Evolutionary conservation across 805 yeast species (phyloP), one percentile per base, ranked within the genome.

Genomic region (Maudiozyma bulderi): DNA sequence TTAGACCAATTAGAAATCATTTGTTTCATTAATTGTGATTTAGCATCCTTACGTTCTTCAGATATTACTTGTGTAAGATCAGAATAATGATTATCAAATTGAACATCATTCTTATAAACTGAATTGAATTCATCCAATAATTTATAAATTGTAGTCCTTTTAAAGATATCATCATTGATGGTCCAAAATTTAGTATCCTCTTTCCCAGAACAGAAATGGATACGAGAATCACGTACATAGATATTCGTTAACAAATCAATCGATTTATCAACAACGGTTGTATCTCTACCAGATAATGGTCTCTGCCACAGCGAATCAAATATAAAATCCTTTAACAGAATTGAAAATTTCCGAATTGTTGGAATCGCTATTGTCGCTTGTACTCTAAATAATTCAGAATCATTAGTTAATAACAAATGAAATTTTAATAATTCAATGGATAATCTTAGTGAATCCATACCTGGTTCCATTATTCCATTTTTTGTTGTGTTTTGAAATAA

Each of bases 181-280:
- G 33, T 38, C 52, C 52, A 50, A 38, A 47, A 50, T 13, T 29
- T 15, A 3, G 32, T 15, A 41, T 40, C n/a, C 7, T 13, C n/a
- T 9, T 38, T 30, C 3, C 28, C 31, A 2, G 33, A 15, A 42
- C 44, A 48, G 14, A 48, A 45, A 41, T 45, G 39, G 6, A 37
- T 29, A 4, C 51, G 14, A 8, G 67, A 61, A 47, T 66, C 66
- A 35, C 68, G 53, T 15, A 60, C 34, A 50, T 64, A 64, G 11
- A 65, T 35, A 40, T 57, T 60, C 31, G 52, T 58, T 39, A 65
- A 43, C 20, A 63, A 46, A 10, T 54, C 49, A 15, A 60, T 47
- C 3, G 54, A 51, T 4, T 37, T 51, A 8, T 54, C 55, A 1
- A 56, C 55, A 1, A 56, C 40, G 10, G 51, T 40, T 4, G 39